These are phyloP conservation scores for Scenedesmus sp. DNA, from an alignment of 163 green algal species.

Conservation along the genomic window DNA sequence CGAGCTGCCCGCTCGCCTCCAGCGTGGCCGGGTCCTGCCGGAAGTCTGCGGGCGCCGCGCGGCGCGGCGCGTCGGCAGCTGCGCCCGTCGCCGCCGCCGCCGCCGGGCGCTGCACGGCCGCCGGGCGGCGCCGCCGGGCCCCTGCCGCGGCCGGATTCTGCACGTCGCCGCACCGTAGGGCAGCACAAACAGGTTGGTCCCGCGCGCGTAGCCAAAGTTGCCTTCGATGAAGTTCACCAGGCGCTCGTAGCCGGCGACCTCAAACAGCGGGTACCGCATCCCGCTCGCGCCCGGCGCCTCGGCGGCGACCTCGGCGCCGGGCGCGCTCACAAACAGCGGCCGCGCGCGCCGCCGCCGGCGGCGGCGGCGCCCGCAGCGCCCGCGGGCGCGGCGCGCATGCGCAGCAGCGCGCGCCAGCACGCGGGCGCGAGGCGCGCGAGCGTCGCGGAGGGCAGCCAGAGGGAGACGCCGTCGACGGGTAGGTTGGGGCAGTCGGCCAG, in stretches of 20 bases:
- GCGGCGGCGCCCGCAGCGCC: too few species aligned
- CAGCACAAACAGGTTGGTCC: conserved; percentile 16
- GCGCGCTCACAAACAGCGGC: too few species aligned
- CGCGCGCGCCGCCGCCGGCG: too few species aligned
- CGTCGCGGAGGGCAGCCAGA: too few species aligned
- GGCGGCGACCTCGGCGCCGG: too few species aligned
- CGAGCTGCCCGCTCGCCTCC: conserved; percentile 3
- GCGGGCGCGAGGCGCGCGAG: too few species aligned
- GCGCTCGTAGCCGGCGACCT: not conserved
- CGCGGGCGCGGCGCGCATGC: too few species aligned
- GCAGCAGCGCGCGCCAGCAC: too few species aligned
- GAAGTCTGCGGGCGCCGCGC: conserved; percentile 40
- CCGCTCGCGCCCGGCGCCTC: too few species aligned
- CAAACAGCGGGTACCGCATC: not conserved
- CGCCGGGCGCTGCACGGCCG: not conserved
- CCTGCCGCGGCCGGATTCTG: not conserved
- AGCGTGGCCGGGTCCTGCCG: not conserved
- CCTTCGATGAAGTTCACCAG: conserved; percentile 13
- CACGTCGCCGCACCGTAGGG: not conserved
- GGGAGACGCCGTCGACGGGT: too few species aligned
- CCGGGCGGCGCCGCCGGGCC: not conserved
- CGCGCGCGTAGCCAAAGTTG: not conserved
- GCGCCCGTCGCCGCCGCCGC: not conserved
- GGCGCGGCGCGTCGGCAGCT: not conserved
- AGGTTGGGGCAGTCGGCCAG: too few species aligned